Evolutionary conservation across 768 basidiomycete genomes (phyloP), one percentile per base, ranked within the genome.

Genomic region (Tricholoma hemisulphureum): DNA sequence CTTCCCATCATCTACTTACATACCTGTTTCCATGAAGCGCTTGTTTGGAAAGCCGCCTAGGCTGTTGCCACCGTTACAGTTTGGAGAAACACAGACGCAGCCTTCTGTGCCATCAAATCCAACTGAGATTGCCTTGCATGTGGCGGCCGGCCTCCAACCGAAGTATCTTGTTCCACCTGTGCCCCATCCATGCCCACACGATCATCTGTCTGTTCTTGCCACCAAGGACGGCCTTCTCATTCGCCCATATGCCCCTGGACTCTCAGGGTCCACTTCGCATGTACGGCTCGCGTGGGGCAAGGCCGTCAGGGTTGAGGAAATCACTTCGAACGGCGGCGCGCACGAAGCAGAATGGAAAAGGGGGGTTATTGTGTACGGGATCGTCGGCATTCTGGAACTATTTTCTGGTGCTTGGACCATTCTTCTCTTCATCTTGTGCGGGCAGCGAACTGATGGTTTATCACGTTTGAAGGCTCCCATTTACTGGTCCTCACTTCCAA

Each of bases 181-280:
- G 13, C 87, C 87, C n/a, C 88, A 91, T 67, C 89, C 89, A 24
- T 82, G 80, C 63, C 88, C 91, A 6, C 75, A 91, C 66, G 83
- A 86, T 46, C 77, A 84, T 59, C 82, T 94, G 39, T 81, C 81
- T n/a, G 60, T 93, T 29, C 66, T 86, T 37, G 79, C 78, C 3
- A 81, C 87, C 1, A 71, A 75, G 16, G 77, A 82, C 7, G 91
- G 89, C 4, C 77, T 94, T n/a, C 65, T 90, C 51, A 74, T 93
- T 53, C 79, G 85, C 43, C 88, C 87, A 20, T 81, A 84, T 64
- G 59, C 75, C 20, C 63, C 72, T 31, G 75, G 59, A 45, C 63
- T 62, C 43, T 62, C 48, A 59, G 57, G 51, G 23, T 61, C 73
- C 8, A 69, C 72, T 28, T 75, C 78, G 20, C 76, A 77, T 67